Base-by-base conservation (phyloP, 352 stramenopile species). In the Thalassiosira delicatula region DNA sequence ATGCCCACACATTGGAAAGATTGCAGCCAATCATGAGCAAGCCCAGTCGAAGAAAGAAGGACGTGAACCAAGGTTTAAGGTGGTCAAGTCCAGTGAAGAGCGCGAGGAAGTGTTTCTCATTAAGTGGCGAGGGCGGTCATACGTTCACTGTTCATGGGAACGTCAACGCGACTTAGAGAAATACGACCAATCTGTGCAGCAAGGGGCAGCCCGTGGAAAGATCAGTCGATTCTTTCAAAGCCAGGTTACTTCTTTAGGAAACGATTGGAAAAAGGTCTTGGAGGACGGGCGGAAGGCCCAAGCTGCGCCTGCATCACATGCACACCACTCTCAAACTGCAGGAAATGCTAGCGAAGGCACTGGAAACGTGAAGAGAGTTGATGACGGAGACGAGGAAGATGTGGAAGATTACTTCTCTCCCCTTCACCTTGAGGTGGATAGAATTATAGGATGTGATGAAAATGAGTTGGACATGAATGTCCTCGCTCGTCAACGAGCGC, bases 121-220 rank as follows among this genome's bases (percentile, higher is more conserved):
- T 67, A 99, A 99, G 89, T 99, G 98, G 98, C 97, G 98, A 82
- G 96, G 98, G 35, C 91, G 97, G 76, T 99, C 96, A 7, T 98
- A 99, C 77, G 87, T 99, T 40, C 97, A 99, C 84, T 94, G 97
- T 62, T 98, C 93, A 27, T 99, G 98, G 98, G 95, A 99, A 83
- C 95, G 93, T 40, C 92, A 95, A 25, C 85, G 82, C 42, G 95
- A 99, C 70, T 95, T 99, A 65, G 85, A 92, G 69, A 88, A 87
- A 35, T 90, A 86, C 61, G 89, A 95, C 75, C 83, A 90, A 59
- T 89, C 86, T 23, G 89, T 60, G 46, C 83, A 93, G 61, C 71
- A 75, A 46, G 91, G 85, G 68, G 91, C 91, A 3, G 88, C 89
- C 19, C 73, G 84, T 51, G 79, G 81, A 37, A 95, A 95, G 72